Conservation (phyloP, 2,329 filamentous ascomycete genomes). For the Aspergillus viridinutans region DNA sequence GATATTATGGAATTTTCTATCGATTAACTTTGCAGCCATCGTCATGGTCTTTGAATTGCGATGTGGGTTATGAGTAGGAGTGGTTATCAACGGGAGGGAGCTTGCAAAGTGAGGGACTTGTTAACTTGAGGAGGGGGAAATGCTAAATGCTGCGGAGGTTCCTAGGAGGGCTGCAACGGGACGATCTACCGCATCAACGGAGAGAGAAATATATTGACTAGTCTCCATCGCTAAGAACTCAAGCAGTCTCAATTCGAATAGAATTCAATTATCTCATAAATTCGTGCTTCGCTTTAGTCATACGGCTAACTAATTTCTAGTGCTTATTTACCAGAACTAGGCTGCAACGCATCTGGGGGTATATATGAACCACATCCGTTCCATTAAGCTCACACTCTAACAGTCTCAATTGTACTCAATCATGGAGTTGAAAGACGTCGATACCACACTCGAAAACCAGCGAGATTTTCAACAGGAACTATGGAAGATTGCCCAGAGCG, state of each 20-base stretch:
- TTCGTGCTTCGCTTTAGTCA: background rate
- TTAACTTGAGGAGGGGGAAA: background rate
- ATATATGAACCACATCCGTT: background rate
- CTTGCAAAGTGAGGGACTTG: background rate
- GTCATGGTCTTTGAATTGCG: conserved; percentile 3
- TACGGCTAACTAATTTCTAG: background rate
- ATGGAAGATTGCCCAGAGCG: conserved; percentile 28
- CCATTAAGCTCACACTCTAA: background rate
- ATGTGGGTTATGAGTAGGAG: background rate
- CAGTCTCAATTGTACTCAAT: background rate
- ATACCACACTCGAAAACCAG: conserved; percentile 12
- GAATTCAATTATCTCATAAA: background rate
- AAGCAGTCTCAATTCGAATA: background rate
- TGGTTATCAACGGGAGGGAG: background rate
- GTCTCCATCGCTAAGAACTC: background rate
- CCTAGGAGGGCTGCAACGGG: background rate
- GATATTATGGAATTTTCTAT: conserved; percentile 35
- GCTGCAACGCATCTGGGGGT: background rate
- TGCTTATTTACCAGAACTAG: background rate
- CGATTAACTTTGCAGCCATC: conserved; percentile 37
- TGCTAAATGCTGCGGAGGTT: background rate
- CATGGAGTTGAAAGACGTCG: conserved; percentile 12
- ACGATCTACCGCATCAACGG: background rate
- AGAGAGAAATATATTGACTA: background rate
- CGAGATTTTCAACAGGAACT: conserved; percentile 21